Conservation (phyloP, 371 early-diverging fungal species). For the Mortierella sp. region DNA sequence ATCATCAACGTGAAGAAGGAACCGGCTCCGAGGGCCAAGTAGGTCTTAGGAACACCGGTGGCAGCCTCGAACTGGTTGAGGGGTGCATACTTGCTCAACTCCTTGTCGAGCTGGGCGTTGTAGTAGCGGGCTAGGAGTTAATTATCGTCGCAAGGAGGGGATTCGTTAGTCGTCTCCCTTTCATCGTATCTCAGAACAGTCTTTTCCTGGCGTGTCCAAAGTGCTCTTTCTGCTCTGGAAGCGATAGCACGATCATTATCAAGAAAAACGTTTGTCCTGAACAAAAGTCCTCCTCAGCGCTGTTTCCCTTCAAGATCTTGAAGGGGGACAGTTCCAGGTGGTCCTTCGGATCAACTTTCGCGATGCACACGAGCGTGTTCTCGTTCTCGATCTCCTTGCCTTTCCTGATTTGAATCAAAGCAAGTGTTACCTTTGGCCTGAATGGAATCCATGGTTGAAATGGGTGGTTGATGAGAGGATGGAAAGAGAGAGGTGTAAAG, state of each 20-base stretch:
- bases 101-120: conserved; percentile 74
- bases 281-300: no score
- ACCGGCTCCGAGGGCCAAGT: conserved; percentile 73
- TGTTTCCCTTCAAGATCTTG: no score
- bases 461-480: conserved; percentile 6
- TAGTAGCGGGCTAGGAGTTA: conserved; percentile 57
- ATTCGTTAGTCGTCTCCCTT: no score
- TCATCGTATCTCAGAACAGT: no score
- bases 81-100: conserved; percentile 75
- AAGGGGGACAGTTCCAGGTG: no score
- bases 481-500: conserved; percentile 16
- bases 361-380: background rate
- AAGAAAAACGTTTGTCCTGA: no score
- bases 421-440: conserved; percentile 52
- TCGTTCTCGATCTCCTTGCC: background rate
- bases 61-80: conserved; percentile 73
- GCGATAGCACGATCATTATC: no score
- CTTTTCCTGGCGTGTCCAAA: no score
- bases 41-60: conserved; percentile 88
- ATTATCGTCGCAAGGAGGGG: no score
- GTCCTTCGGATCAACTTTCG: no score
- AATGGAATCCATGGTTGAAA: conserved; percentile 56
- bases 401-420: background rate
- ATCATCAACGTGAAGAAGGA: conserved; percentile 74
- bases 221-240: no score